Base-by-base conservation (phyloP, 73 alveolate genomes). In the Symbiodinium natans region DNA sequence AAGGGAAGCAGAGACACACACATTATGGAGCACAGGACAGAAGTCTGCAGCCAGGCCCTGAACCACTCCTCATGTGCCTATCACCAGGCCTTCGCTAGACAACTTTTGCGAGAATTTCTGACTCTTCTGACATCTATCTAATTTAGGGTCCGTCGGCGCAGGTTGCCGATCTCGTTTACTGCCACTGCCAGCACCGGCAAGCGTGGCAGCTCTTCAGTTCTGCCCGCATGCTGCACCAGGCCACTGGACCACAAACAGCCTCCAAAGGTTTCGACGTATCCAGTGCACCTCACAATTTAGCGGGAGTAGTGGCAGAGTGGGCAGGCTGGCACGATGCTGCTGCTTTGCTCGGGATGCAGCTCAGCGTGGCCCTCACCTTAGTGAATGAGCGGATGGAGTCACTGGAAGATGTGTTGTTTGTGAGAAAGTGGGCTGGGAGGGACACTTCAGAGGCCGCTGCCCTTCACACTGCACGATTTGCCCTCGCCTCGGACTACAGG, bases 141-240 rank as follows among this genome's bases (percentile, higher is more conserved):
- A n/a, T n/a, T n/a, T n/a, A n/a, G n/a, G n/a, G n/a, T n/a, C n/a
- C n/a, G n/a, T n/a, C n/a, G n/a, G n/a, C 68, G 27, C 75, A 90
- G 96, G 96, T 90, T 19, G 96, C 96, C 33, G 96, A 90, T 31
- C 75, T 84, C 23, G 11, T 71, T n/a, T 90, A 90, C 52, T 90
- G 96, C 96, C 77, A 41, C 48, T 29, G 80, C 77, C 96, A 90
- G 96, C 96, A 68, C 27, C 43, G 96, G 54, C 75, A 90, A 48
- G 46, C 38, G 27, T 41, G 56, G 46, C 75, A 71, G 39, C 38
- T 90, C 54, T 90, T 90, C 88, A 31, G 88, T 21, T 82, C 96
- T 5, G 96, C 96, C 13, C 86, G 77, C 31, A 71, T 68, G 39
- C 42, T 90, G 52, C 96, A 90, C 52, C 88, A 90, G 96, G 96